Conservation (phyloP, 1,284 basidiomycete species). For the Coniferiporia weirii region DNA sequence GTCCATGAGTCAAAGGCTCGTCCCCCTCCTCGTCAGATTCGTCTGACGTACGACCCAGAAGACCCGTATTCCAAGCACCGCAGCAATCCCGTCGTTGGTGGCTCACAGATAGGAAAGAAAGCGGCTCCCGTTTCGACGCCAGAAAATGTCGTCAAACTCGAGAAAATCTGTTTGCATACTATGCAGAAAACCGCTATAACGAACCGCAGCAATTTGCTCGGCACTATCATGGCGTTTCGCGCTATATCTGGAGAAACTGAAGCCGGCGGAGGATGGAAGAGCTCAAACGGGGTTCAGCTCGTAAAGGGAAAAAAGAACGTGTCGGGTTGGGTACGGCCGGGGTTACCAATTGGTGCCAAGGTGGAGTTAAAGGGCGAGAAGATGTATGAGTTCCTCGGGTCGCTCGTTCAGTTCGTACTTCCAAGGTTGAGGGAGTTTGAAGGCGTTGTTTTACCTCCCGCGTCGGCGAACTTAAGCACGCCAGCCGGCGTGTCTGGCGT, state of each 20-base stretch:
- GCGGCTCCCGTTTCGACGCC: slow-evolving; percentile 59
- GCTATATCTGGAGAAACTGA: slow-evolving; percentile 83
- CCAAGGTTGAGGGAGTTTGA: slow-evolving; percentile 89
- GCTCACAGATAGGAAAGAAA: slow-evolving; percentile 59
- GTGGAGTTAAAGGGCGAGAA: slow-evolving; percentile 85
- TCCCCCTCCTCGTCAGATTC: slow-evolving; percentile 50
- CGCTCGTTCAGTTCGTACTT: slow-evolving; percentile 89
- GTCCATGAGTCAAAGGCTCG: slow-evolving; percentile 59
- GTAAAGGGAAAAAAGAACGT: slow-evolving; percentile 75
- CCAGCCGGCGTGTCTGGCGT: slow-evolving; percentile 82
- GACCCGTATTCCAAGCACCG: slow-evolving; percentile 79
- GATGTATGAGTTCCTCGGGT: slow-evolving; percentile 92
- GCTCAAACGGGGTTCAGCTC: slow-evolving; percentile 75
- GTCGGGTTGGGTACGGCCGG: slow-evolving; percentile 83
- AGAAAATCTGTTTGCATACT: slow-evolving; percentile 81
- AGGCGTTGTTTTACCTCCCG: slow-evolving; percentile 71
- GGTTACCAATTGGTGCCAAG: slow-evolving; percentile 82
- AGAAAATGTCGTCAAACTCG: slow-evolving; percentile 69
- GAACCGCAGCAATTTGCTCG: slow-evolving; percentile 76
- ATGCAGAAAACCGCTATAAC: slow-evolving; percentile 77
- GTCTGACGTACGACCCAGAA: slow-evolving; percentile 68
- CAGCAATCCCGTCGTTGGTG: slow-evolving; percentile 69
- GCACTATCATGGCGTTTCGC: slow-evolving; percentile 82
- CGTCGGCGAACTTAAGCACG: slow-evolving; percentile 54
- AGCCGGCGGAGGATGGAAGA: slow-evolving; percentile 62